phyloP scores from a whole-genome alignment of 495 filamentous ascomycete species.

The Neurospora sp. region DNA sequence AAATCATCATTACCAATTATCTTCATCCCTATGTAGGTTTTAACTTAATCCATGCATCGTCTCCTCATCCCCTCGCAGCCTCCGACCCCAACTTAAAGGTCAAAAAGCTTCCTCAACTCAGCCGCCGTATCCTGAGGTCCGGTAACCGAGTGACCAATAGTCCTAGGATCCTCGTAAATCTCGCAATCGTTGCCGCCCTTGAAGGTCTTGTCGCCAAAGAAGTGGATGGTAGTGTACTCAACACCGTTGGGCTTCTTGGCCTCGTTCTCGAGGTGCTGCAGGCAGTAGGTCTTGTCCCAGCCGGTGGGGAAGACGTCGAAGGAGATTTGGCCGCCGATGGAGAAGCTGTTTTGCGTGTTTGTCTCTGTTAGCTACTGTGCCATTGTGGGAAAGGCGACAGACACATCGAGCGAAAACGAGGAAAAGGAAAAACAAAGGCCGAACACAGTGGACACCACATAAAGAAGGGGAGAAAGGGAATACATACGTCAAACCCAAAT shows the following conservation, averaged over 20 bases:
- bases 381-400: background rate
- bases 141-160: constrained; percentile 72
- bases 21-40: background rate
- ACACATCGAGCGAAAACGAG: background rate
- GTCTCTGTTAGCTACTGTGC: background rate
- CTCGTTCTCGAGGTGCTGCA: constrained; percentile 77
- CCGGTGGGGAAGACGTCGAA: constrained; percentile 96
- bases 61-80: background rate
- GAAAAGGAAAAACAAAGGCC: background rate
- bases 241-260: constrained; percentile 56
- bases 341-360: constrained; percentile 46
- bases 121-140: constrained; percentile 71
- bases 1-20: constrained; percentile 1
- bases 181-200: constrained; percentile 91
- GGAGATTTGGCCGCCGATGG: constrained; percentile 91
- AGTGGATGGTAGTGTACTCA: constrained; percentile 81
- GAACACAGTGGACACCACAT: background rate
- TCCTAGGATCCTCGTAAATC: constrained; percentile 73
- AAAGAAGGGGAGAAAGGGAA: background rate
- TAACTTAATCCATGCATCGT: background rate
- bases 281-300: constrained; percentile 99
- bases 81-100: constrained; percentile 38
- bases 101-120: constrained; percentile 69
- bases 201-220: constrained; percentile 93
- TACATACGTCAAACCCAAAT: constrained; percentile 75